Evolutionary conservation across 495 filamentous ascomycete species (phyloP), one percentile per base, ranked within the genome.

Genomic region (Staphylotrichum tortipilum): DNA sequence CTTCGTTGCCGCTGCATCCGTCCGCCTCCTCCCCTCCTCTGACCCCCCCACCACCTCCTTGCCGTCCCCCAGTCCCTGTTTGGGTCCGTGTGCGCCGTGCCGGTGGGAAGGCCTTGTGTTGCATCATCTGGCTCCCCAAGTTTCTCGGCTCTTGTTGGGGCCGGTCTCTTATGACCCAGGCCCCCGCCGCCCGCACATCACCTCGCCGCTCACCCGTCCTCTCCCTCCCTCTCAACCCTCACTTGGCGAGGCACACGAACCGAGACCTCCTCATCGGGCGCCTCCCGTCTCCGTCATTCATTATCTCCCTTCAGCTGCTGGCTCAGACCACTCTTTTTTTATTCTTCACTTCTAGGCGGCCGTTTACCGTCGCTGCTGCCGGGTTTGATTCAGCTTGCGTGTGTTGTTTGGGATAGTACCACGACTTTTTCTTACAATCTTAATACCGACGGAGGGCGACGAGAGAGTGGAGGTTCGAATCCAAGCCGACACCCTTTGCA

Each of bases 271-370:
- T 68, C 58, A 55, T 54, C 60, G 61, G 62, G 54, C 44, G 53
- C 37, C 45, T 53, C 71, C 68, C 67, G 58, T 62, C 65, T 48
- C 62, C 58, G 60, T 65, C 60, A 62, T 61, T 69, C 66, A 64
- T 74, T 64, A 40, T 53, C 57, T 64, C 51, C 22, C 60, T 66
- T 66, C 58, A 68, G 63, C 76, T 78, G 76, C 76, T 78, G 76
- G 76, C 66, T 78, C 76, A 78, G 76, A 76, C 68, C 71, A 59
- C 67, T 76, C 68, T 68, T 74, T 76, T 73, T 39, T 57, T 62
- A 42, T 40, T 57, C 59, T 60, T 42, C 64, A 54, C 55, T 69
- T 65, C 43, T 59, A 45, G 34, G 52, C 30, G 36, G 28, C 49
- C 31, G 51, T 31, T 31, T 51, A 19, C 41, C 44, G 40, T 46